These are phyloP conservation scores for Plectosphaerella sp. DNA, from an alignment of 2,329 filamentous ascomycete species.

Conservation along the genomic window DNA sequence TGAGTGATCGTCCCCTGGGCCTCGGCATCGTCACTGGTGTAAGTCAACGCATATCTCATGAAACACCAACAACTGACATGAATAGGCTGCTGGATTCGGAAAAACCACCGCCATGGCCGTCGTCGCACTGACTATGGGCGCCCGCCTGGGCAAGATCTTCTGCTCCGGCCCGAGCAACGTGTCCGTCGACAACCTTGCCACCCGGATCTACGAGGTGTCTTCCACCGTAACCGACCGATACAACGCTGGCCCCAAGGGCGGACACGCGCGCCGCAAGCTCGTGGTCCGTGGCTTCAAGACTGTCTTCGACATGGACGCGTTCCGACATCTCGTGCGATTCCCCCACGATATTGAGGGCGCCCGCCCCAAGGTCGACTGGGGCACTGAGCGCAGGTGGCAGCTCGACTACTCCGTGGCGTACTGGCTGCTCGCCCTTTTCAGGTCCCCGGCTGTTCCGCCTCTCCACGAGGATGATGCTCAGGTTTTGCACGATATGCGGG, in stretches of 20 bases:
- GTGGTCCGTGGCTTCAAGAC: conserved; percentile 5
- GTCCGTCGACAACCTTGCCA: conserved; percentile 12
- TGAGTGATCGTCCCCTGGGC: neutral
- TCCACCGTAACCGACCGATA: neutral
- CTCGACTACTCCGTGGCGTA: conserved; percentile 3
- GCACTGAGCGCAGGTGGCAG: neutral
- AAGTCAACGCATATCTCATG: neutral
- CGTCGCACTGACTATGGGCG: conserved; percentile 3
- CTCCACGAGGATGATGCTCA: neutral
- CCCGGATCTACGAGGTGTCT: neutral
- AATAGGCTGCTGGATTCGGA: conserved; percentile 11
- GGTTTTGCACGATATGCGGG: neutral
- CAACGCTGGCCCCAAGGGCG: neutral
- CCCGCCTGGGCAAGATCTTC: conserved; percentile 6
- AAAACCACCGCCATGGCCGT: conserved; percentile 9
- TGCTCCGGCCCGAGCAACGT: conserved; percentile 10
- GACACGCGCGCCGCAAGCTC: neutral
- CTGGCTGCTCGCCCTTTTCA: conserved; percentile 1
- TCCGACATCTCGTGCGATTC: neutral
- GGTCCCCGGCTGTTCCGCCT: neutral
- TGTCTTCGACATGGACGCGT: conserved; percentile 3
- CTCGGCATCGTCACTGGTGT: neutral
- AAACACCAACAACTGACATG: neutral
- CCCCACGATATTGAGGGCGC: no score
- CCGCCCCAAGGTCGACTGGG: no score